phyloP scores from a whole-genome alignment of 768 basidiomycete species.

The Suillus alpinus region DNA sequence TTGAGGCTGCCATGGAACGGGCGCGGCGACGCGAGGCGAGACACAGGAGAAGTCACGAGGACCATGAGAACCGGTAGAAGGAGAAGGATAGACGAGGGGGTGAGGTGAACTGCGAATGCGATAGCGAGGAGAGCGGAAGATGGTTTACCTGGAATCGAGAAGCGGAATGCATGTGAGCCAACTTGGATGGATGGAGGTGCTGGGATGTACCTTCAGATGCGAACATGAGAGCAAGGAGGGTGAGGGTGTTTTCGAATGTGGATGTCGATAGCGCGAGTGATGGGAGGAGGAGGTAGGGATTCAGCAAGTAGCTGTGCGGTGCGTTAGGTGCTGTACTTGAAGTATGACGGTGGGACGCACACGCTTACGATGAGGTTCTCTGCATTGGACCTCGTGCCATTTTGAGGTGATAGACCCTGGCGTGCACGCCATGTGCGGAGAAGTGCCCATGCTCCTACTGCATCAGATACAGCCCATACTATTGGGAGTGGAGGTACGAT shows the following conservation, averaged over 20 bases:
- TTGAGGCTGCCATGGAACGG: conserved; percentile 20
- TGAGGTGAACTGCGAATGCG: conserved; percentile 69
- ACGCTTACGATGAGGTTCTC: conserved; percentile 5
- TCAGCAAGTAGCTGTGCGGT: conserved; percentile 70
- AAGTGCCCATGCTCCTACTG: conserved; percentile 64
- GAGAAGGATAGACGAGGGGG: conserved; percentile 67
- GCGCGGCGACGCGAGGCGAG: conserved; percentile 63
- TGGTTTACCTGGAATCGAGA: conserved; percentile 46
- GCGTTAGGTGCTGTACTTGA: conserved; percentile 11
- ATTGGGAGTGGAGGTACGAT: conserved; percentile 57
- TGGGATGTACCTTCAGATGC: conserved; percentile 57
- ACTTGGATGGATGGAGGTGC: not conserved
- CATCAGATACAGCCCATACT: conserved; percentile 72
- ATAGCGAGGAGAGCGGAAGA: conserved; percentile 62
- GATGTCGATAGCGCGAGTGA: conserved; percentile 82
- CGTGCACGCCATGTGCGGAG: conserved; percentile 66
- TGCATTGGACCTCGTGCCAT: not conserved
- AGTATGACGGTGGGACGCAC: not conserved
- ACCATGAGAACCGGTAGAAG: conserved; percentile 66
- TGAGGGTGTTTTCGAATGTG: conserved; percentile 73
- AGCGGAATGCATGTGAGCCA: not conserved
- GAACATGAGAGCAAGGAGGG: conserved; percentile 65
- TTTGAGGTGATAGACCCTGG: conserved; percentile 52
- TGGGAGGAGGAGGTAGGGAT: conserved; percentile 84
- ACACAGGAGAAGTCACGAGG: conserved; percentile 56